Evolutionary conservation across 139 green algal genomes (phyloP).

Genomic region (Chlamydomonas sp.): DNA sequence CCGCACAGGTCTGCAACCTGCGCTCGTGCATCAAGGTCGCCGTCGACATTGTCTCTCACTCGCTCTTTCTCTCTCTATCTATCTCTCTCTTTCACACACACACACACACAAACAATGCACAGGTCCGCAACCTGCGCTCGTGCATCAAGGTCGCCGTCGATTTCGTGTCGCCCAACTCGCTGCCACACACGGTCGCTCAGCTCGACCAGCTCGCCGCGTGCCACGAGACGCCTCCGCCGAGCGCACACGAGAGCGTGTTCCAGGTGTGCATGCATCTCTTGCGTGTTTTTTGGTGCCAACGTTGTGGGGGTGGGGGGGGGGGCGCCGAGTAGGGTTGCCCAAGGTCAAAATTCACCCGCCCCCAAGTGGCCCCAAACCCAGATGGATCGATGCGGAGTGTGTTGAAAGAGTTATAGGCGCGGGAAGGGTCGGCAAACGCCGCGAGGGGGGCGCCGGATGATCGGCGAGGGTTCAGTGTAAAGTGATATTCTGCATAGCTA

Average conservation of each 20-base stretch:
- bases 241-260: background rate
- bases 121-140: slow-evolving; percentile 15
- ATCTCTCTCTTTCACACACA: no score
- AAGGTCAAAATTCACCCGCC: background rate
- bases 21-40: slow-evolving; percentile 64
- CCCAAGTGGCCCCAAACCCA: no score
- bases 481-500: no score
- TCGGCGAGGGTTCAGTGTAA: no score
- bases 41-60: slow-evolving; percentile 80
- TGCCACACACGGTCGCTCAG: slow-evolving; percentile 25
- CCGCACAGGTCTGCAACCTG: slow-evolving; percentile 55
- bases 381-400: no score
- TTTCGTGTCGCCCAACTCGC: slow-evolving; percentile 76
- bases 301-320: background rate
- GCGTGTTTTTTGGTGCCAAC: background rate
- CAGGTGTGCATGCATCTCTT: background rate
- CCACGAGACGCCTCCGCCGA: background rate
- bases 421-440: no score
- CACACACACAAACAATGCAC: background rate
- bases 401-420: no score
- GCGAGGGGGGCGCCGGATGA: no score
- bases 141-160: slow-evolving; percentile 54
- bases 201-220: background rate
- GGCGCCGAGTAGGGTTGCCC: background rate
- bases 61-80: slow-evolving; percentile 43